Evolutionary conservation across 805 yeast genomes (phyloP), one percentile per base, ranked within the genome.

Genomic region (Candida montana): DNA sequence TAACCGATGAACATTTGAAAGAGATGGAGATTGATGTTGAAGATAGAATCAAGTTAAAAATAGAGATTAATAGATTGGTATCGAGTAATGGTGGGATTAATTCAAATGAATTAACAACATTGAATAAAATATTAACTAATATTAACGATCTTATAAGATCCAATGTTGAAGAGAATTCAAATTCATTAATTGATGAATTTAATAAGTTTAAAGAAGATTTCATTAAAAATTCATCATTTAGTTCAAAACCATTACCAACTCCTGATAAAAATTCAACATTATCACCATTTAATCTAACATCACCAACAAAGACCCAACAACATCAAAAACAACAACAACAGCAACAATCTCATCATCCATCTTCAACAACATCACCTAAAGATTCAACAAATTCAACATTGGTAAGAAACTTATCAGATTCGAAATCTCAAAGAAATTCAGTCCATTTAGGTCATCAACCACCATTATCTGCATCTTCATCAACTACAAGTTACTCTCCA

Each of bases 1-100:
- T 90, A 37, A 77, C 78, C 26, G 75, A 84, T 11, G 77, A 74
- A 8, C 93, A 88, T 55, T 73, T 90, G 33, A 67, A 70, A 46
- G 96, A 89, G 40, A 64, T 91, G 54, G 95, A 90, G 2, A 71
- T 84, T 1, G 42, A 46, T 27, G 57, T 83, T 26, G 71, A 73
- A 24, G 72, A 74, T 16, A 69, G 96, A 21, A 66, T 90, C 4
- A 58, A 61, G 31, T 63, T 89, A 32, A 78, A 86, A 57, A 68
- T 72, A 38, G 72, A 77, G 23, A 73, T 88, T 31, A 73, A 77
- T 51, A 75, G 70, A 31, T 63, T 87, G 32, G 60, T 75, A 13
- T 50, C 29, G 2, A 35, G 34, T 1, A 40, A 44, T 35, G 41
- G 40, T 5, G 34, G 45, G 3, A 50, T 45, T 1, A 21, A 26